Evolutionary conservation across 441 rosid genomes (phyloP).

Genomic region (Gossypium davidsonii): DNA sequence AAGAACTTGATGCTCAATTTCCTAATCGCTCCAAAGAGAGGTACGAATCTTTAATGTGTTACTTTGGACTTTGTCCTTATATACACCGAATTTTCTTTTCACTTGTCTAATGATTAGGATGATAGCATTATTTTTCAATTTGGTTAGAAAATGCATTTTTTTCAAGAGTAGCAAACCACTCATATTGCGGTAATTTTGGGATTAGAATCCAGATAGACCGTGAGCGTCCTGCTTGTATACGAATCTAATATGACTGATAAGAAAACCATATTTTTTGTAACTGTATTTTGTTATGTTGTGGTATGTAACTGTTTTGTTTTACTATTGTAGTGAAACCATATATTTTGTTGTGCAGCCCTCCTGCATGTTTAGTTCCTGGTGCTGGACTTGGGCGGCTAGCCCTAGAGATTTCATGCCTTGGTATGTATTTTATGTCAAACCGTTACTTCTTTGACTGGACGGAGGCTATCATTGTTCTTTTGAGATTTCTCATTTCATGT

Average conservation of each 20-base stretch:
- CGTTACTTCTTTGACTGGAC: not conserved
- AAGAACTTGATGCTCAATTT: slow-evolving; percentile 79
- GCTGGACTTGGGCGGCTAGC: slow-evolving; percentile 99
- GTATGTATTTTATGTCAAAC: slow-evolving; percentile 33
- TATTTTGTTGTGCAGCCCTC: slow-evolving; percentile 50
- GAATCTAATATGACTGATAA: not conserved
- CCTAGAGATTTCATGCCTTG: slow-evolving; percentile 87
- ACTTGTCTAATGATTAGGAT: not conserved
- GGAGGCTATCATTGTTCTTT: not conserved
- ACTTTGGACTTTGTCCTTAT: not conserved
- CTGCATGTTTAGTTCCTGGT: slow-evolving; percentile 94
- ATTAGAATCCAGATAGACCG: not conserved
- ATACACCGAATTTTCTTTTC: not conserved
- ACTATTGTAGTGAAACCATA: slow-evolving; percentile 14
- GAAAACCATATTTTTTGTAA: not conserved
- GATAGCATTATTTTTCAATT: not conserved
- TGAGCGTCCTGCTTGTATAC: not conserved
- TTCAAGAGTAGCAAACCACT: not conserved
- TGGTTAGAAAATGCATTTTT: not conserved
- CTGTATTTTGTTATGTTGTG: not conserved
- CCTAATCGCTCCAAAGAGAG: slow-evolving; percentile 63
- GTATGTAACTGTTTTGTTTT: slow-evolving; percentile 3
- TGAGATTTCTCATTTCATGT: slow-evolving; percentile 22
- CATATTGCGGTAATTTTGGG: not conserved
- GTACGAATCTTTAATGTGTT: slow-evolving; percentile 26